Evolutionary conservation across 768 basidiomycete species (phyloP).

Genomic region (Mycena floridula): DNA sequence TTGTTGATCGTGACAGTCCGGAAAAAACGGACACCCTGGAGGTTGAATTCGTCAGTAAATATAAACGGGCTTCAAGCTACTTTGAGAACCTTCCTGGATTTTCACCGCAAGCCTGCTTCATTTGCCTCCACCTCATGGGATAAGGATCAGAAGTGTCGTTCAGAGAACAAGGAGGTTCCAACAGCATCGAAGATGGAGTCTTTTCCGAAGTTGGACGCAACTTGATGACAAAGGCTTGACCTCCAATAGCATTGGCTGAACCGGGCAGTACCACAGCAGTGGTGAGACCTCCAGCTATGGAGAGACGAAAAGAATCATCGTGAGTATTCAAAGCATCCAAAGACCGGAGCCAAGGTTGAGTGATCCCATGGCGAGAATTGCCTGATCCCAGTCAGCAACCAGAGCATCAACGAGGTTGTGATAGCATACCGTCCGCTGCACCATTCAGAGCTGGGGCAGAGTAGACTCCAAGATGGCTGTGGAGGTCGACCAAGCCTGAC

Average conservation of each 20-base stretch:
- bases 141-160: slow-evolving; percentile 36
- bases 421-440: slow-evolving; percentile 14
- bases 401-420: too few relatives aligned
- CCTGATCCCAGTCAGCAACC: too few relatives aligned
- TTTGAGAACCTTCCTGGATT: neutral
- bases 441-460: slow-evolving; percentile 8
- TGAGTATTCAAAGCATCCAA: slow-evolving; percentile 55
- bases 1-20: neutral
- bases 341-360: slow-evolving; percentile 35
- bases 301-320: slow-evolving; percentile 43
- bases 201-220: slow-evolving; percentile 66
- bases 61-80: slow-evolving; percentile 19
- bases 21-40: slow-evolving; percentile 33
- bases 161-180: slow-evolving; percentile 63
- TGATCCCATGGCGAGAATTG: slow-evolving; percentile 19
- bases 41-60: slow-evolving; percentile 54
- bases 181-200: slow-evolving; percentile 65
- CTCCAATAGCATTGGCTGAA: slow-evolving; percentile 56
- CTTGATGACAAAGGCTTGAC: slow-evolving; percentile 83
- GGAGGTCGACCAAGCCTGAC: slow-evolving; percentile 62
- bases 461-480: slow-evolving; percentile 46
- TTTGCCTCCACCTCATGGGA: slow-evolving; percentile 59
- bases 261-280: slow-evolving; percentile 53
- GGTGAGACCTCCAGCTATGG: slow-evolving; percentile 53
- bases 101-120: slow-evolving; percentile 45